A percentile compares a stretch with the other conserved stretches of the same genome.
These are phyloP conservation scores for Dalbergia cochinchinensis DNA, from an alignment of 306 rosid species.

Conservation along the genomic window DNA sequence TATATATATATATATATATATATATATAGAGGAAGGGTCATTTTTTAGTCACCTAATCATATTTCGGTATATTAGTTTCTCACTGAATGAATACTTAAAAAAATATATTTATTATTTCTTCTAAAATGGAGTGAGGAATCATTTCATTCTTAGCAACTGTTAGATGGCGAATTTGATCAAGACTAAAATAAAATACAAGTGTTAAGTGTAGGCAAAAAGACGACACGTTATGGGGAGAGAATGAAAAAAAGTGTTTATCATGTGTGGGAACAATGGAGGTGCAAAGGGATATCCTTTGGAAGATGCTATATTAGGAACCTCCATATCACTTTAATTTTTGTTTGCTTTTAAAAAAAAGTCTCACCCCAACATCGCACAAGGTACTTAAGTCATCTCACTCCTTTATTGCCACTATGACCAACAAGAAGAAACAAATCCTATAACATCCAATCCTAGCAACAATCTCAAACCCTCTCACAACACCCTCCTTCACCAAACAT, in stretches of 20 bases:
- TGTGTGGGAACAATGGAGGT: slow-evolving; percentile 56
- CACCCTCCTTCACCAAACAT: slow-evolving; percentile 51
- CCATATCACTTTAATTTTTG: slow-evolving; percentile 49
- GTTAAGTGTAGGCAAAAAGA: slow-evolving; percentile 32
- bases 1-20: too few relatives aligned
- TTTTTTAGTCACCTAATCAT: too few relatives aligned
- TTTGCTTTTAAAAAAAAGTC: slow-evolving; percentile 44
- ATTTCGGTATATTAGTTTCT: too few relatives aligned
- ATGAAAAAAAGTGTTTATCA: slow-evolving; percentile 52
- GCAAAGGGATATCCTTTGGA: slow-evolving; percentile 84
- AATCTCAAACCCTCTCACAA: slow-evolving; percentile 62
- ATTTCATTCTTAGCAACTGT: slow-evolving; percentile 28
- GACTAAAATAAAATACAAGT: neutral
- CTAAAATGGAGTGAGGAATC: slow-evolving; percentile 28
- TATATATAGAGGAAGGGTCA: too few relatives aligned
- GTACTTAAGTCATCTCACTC: slow-evolving; percentile 73
- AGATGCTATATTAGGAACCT: slow-evolving; percentile 76
- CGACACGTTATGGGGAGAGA: slow-evolving; percentile 42
- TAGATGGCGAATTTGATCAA: slow-evolving; percentile 41
- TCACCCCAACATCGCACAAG: slow-evolving; percentile 52
- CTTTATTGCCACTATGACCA: slow-evolving; percentile 70
- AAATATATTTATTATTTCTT: neutral
- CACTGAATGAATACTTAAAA: too few relatives aligned
- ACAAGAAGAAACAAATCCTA: slow-evolving; percentile 53
- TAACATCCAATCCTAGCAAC: slow-evolving; percentile 61